phyloP scores from a whole-genome alignment of 352 stramenopile species.

The Thalassiosira hispida region DNA sequence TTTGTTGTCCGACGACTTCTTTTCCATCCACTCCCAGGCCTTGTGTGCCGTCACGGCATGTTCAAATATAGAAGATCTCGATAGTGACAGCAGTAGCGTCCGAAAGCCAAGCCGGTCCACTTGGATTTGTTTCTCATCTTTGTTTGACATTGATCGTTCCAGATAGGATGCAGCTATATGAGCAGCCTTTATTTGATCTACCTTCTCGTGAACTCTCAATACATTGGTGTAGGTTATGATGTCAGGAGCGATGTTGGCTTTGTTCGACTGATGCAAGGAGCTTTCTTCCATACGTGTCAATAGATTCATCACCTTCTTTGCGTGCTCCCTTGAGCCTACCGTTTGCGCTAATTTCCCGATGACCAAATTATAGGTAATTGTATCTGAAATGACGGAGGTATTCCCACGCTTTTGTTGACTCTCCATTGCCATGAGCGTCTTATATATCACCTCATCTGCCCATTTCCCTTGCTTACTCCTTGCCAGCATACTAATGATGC shows the following conservation, averaged over 20 bases:
- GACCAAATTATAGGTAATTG: slow-evolving; percentile 58
- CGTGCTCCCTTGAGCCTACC: slow-evolving; percentile 33
- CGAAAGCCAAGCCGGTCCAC: slow-evolving; percentile 45
- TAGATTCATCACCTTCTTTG: slow-evolving; percentile 54
- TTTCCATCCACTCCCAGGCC: slow-evolving; percentile 51
- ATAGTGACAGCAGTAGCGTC: slow-evolving; percentile 35
- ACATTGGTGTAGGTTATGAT: slow-evolving; percentile 58
- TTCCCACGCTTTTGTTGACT: slow-evolving; percentile 46
- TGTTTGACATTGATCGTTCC: slow-evolving; percentile 21
- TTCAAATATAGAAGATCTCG: slow-evolving; percentile 36
- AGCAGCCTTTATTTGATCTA: slow-evolving; percentile 30
- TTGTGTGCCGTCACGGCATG: slow-evolving; percentile 34
- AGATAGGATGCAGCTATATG: slow-evolving; percentile 39
- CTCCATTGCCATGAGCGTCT: slow-evolving; percentile 51
- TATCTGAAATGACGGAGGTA: slow-evolving; percentile 40
- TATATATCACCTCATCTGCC: slow-evolving; percentile 44
- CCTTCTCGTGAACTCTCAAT: slow-evolving; percentile 34
- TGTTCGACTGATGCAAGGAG: not conserved
- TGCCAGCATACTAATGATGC: slow-evolving; percentile 48
- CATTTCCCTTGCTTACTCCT: slow-evolving; percentile 39
- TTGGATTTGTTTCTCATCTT: slow-evolving; percentile 11
- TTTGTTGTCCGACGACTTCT: slow-evolving; percentile 8
- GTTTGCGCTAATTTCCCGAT: slow-evolving; percentile 48
- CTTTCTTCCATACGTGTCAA: slow-evolving; percentile 37
- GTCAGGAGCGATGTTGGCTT: slow-evolving; percentile 26